Base-by-base conservation (phyloP, 768 basidiomycete species). In the Phylloporus scabripes region DNA sequence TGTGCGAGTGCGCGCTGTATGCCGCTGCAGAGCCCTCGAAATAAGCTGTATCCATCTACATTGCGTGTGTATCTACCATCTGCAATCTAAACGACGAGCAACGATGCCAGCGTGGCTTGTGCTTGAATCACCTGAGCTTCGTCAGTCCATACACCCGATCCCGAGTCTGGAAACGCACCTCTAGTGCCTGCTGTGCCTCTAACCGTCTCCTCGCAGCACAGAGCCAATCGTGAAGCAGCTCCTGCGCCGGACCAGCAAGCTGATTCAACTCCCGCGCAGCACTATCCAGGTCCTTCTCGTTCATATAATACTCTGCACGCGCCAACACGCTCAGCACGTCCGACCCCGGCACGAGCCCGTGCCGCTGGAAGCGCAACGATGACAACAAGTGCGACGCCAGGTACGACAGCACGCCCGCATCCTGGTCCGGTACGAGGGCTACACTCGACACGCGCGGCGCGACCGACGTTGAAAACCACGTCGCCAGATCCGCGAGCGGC, bases 101-200 rank as follows among this genome's bases (percentile, higher is more conserved):
- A 70, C 21, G 89, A 87, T 49, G 85, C 80, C 42, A 93, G 74
- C 11, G 87, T 91, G 38, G 91, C 92, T 68, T 93, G 87, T 4
- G 86, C 70, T 65, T 90, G 82, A 48, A 91, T 82, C 49, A 92
- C 80, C 88, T 92, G 61, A 39, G 47, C 26, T 17, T 9, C 39
- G 33, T 66, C 28, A 67, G 59, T 32, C 14, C 44, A 17, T 17
- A 43, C 15, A 7, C n/a, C 18, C 42, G 21, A 38, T 33, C 12
- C n/a, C 0, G 42, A 40, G 43, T 15, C 33, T 32, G 4, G 11
- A 31, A 46, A 28, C 1, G 48, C 58, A 90, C 91, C 74, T 94
- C 87, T 56, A 99, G 67, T 36, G 92, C 90, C 67, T 97, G 95
- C 65, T 89, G 76, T 28, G 96, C 92, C 70, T 96, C 92, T 52